phyloP scores from a whole-genome alignment of 2,329 filamentous ascomycete genomes.

The Scytalidium sp. region DNA sequence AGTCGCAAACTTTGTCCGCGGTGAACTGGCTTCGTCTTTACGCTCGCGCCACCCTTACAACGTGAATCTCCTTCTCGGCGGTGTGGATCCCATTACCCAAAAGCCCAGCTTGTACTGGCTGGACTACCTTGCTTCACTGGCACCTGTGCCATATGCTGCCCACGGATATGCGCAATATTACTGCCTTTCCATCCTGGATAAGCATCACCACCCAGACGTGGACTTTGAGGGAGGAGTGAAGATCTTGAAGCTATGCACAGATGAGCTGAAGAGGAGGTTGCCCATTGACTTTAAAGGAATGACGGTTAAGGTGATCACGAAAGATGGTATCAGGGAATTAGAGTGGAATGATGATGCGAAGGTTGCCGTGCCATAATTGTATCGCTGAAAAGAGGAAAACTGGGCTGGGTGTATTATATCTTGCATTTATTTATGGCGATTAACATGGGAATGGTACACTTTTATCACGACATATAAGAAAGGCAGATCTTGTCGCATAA shows the following conservation, averaged over 20 bases:
- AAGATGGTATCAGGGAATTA: constrained; percentile 84
- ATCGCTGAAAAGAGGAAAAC: constrained; percentile 7
- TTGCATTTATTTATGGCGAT: constrained; percentile 22
- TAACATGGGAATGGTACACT: constrained; percentile 1
- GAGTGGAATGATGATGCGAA: constrained; percentile 69
- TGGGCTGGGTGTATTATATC: constrained; percentile 25
- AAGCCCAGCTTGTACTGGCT: constrained; percentile 95
- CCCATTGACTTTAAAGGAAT: constrained; percentile 99
- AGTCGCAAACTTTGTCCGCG: constrained; percentile 88
- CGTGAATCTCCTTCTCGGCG: constrained; percentile 93
- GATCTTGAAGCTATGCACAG: constrained; percentile 89
- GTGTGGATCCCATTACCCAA: constrained; percentile 86
- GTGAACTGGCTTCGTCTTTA: constrained; percentile 86
- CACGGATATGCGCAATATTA: constrained; percentile 99
- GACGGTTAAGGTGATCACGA: constrained; percentile 89
- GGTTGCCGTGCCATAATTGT: constrained; percentile 24
- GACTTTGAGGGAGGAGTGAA: constrained; percentile 85
- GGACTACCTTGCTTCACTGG: constrained; percentile 89
- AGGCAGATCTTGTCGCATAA: background rate
- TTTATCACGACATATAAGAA: background rate
- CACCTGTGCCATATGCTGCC: constrained; percentile 88
- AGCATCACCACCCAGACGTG: constrained; percentile 97
- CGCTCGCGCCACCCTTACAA: constrained; percentile 93
- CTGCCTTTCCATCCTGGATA: constrained; percentile 95
- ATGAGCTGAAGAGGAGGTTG: constrained; percentile 94